Base-by-base conservation (phyloP, 2,329 filamentous ascomycete genomes). In the Botryotinia convoluta region DNA sequence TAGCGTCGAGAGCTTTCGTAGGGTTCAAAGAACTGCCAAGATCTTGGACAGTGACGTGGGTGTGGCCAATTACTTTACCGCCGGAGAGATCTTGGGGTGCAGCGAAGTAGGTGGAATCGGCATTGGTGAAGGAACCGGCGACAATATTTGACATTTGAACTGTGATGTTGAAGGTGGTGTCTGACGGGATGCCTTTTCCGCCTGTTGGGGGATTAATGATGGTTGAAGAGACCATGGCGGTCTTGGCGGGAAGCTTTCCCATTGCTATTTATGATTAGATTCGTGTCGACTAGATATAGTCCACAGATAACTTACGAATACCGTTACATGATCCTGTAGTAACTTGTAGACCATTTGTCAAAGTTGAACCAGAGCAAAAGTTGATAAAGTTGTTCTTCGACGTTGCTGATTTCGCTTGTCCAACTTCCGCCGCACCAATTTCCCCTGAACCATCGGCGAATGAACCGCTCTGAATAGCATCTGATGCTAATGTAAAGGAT, bases 311-410 rank as follows among this genome's bases (percentile, higher is more conserved):
- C 80, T 76, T 78, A 81, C 80, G 71, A 57, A 81, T 80, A 72
- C 80, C 80, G 54, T 91, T 92, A 83, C 90, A 92, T 51, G 89
- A 91, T 32, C 90, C 90, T 7, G 77, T 81, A 74, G 83, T 83
- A 69, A 86, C 83, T 80, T 91, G 89, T 42, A 86, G 81, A 78
- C 89, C 90, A 78, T 92, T 89, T 75, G 89, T 91, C 65, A 89
- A 79, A 0, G 83, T 86, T 79, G 80, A 77, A 29, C 80, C 80
- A 26, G 75, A 61, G 64, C 80, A 81, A 63, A 75, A 73, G 73
- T 81, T 81, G 76, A 81, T 81, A 71, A 81, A 81, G 72, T 81
- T 81, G 74, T 80, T 80, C 39, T 75, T 69, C 1, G 80, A 81
- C 8, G 77, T 81, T 22, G 54, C 16, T 0, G 79, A 81, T 62